These are phyloP conservation scores for Ogataea sp. DNA, from an alignment of 805 yeast genomes.

Conservation along the genomic window DNA sequence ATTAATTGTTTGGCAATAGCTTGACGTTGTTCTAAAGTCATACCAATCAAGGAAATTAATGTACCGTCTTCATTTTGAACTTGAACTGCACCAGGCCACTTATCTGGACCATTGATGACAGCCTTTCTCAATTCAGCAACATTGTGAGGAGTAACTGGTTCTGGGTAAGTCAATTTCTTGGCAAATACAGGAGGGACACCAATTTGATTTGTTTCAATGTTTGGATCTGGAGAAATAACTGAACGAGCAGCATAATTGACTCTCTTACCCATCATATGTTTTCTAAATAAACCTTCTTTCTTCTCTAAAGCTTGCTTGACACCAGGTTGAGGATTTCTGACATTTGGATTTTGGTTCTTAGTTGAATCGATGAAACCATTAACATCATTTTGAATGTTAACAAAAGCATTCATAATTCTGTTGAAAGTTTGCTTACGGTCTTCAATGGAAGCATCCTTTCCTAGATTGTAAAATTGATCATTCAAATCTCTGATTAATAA, in stretches of 20 bases:
- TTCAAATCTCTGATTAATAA: conserved; percentile 81
- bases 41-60: conserved; percentile 70
- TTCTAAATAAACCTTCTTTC: conserved; percentile 97
- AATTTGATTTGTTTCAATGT: conserved; percentile 93
- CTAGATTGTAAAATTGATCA: conserved; percentile 65
- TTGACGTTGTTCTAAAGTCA: conserved; percentile 90
- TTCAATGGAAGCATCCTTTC: conserved; percentile 54
- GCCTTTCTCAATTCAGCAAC: conserved; percentile 88
- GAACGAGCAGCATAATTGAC: conserved; percentile 99
- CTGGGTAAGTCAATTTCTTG: conserved; percentile 90
- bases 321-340: conserved; percentile 82
- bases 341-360: conserved; percentile 68
- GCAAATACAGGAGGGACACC: conserved; percentile 99
- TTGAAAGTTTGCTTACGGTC: conserved; percentile 75
- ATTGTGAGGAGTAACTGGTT: conserved; percentile 91
- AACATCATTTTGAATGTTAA: conserved; percentile 89
- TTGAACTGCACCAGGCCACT: conserved; percentile 98
- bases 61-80: conserved; percentile 94
- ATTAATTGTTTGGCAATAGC: conserved; percentile 89
- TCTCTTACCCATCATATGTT: conserved; percentile 99
- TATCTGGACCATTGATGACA: conserved; percentile 94
- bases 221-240: conserved; percentile 98
- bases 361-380: conserved; percentile 90
- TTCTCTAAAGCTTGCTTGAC: conserved; percentile 95
- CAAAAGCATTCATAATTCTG: conserved; percentile 92